Evolutionary conservation across 2,329 filamentous ascomycete species (phyloP).

Genomic region (Penicillium sp.): DNA sequence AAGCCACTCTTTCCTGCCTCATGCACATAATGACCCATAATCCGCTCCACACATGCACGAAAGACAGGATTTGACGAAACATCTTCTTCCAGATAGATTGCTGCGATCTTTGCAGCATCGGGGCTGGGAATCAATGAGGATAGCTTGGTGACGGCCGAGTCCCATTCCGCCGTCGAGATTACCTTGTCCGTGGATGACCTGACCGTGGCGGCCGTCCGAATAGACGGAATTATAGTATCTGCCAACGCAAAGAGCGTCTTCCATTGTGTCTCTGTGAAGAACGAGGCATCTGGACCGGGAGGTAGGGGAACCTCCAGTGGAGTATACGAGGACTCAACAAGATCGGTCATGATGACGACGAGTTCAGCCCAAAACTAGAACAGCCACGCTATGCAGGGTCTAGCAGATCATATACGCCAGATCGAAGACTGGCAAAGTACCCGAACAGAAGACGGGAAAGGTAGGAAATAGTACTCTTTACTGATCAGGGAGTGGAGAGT

Average conservation of each 20-base stretch:
- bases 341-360: conserved; percentile 23
- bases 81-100: conserved; percentile 52
- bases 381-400: conserved; percentile 6
- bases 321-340: conserved; percentile 23
- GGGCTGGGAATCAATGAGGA: conserved; percentile 31
- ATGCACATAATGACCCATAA: conserved; percentile 53
- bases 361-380: background rate
- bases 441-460: background rate
- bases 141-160: conserved; percentile 38
- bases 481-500: background rate
- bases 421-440: background rate
- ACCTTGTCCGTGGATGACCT: conserved; percentile 40
- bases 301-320: conserved; percentile 50
- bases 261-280: conserved; percentile 61
- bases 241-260: conserved; percentile 58
- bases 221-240: conserved; percentile 59
- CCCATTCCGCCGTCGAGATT: conserved; percentile 45
- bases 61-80: conserved; percentile 54
- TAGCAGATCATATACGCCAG: background rate
- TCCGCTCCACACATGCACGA: conserved; percentile 50
- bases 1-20: conserved; percentile 53
- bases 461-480: background rate
- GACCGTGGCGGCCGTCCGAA: conserved; percentile 45
- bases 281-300: conserved; percentile 49
- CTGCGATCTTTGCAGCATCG: conserved; percentile 41